Evolutionary conservation across 495 filamentous ascomycete genomes (phyloP).

Genomic region (Penicillium lividum): DNA sequence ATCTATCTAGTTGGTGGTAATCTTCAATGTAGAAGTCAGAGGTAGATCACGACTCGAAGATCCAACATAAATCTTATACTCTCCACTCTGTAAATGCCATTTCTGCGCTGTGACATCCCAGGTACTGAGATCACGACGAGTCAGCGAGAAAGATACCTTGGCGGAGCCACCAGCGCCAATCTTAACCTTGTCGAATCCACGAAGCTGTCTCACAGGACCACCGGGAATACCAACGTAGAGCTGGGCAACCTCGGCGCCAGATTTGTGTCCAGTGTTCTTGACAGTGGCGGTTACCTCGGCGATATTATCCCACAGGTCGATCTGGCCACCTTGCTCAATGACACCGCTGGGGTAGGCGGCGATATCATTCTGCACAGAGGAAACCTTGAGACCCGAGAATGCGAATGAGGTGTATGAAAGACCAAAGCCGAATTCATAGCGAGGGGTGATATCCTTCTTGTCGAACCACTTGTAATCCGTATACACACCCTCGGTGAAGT

Average conservation of each 20-base stretch:
- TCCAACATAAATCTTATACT: slow-evolving; percentile 26
- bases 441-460: slow-evolving; percentile 56
- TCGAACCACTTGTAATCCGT: slow-evolving; percentile 71
- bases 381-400: slow-evolving; percentile 18
- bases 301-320: slow-evolving; percentile 60
- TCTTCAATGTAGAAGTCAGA: slow-evolving; percentile 16
- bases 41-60: slow-evolving; percentile 26
- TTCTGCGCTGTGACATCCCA: slow-evolving; percentile 64
- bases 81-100: slow-evolving; percentile 51
- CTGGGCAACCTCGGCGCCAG: slow-evolving; percentile 59
- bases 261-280: slow-evolving; percentile 53
- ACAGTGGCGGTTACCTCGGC: slow-evolving; percentile 50
- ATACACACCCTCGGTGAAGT: slow-evolving; percentile 58
- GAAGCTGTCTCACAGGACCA: slow-evolving; percentile 58
- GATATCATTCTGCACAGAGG: slow-evolving; percentile 53
- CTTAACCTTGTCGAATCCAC: slow-evolving; percentile 63
- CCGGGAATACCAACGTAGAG: slow-evolving; percentile 48
- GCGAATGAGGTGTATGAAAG: slow-evolving; percentile 26
- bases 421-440: slow-evolving; percentile 60
- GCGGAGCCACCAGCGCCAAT: slow-evolving; percentile 43
- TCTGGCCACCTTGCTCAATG: slow-evolving; percentile 58
- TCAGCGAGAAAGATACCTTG: slow-evolving; percentile 56
- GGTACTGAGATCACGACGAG: slow-evolving; percentile 64
- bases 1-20: slow-evolving; percentile 1
- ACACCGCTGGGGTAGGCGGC: slow-evolving; percentile 35